Evolutionary conservation across 139 green algal species (phyloP), one percentile per base, ranked within the genome.

Genomic region (Pseudopediastrum boryanum): DNA sequence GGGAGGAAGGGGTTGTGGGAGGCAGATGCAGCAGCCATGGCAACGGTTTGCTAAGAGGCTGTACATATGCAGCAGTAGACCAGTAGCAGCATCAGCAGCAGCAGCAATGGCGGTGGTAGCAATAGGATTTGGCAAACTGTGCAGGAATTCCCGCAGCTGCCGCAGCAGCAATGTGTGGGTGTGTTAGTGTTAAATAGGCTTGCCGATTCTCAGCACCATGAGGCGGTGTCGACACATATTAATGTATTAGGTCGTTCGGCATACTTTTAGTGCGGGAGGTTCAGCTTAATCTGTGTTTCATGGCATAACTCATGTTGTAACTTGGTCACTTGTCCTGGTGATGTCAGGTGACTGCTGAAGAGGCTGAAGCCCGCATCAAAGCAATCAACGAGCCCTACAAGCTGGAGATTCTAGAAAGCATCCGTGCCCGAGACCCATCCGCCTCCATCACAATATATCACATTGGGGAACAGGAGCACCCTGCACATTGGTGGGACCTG

Each of bases 381-480:
- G 91, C 71, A 9, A 84, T 90, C 59, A 87, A 88, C 50, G 96
- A 99, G 88, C 89, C 96, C 0, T 99, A 98, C 90, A 99, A 99
- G 85, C 85, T 97, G 42, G 95, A 99, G 84, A 97, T 99, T 78
- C 86, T 99, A 41, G 86, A 98, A 39, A 81, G 80, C 73, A 98
- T 98, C 75, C 77, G 92, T 23, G 83, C 69, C 21, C 85, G 80
- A 16, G 85, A 95, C 66, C 85, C 93, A 2, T 68, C 81, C 13
- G 94, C 94, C 6, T 54, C 92, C 75, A 99, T 99, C 89, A 99
- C 96, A 31, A 97, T 99, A 74, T 99, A 98, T 85, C 95, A 99
- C 89, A 96, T 98, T 5, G 96, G 96, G 4, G 85, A 94, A 39
- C 82, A 88, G 46, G 88, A 90, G 13, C 84, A 92, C 81, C 80